Conservation (phyloP, 2,329 filamentous ascomycete species). For the Claviceps sorghi region DNA sequence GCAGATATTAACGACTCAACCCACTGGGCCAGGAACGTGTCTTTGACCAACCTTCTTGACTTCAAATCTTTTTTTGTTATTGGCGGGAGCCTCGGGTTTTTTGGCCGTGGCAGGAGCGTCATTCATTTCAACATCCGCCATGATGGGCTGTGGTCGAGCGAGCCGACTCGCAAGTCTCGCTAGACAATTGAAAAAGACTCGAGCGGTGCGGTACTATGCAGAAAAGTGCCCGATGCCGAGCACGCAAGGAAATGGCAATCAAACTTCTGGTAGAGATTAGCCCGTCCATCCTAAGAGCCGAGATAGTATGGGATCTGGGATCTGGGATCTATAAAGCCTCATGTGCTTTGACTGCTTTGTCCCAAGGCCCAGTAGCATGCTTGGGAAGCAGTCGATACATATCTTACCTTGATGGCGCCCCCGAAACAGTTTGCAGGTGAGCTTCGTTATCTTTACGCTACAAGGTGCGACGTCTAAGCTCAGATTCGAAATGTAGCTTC, state of each 20-base stretch:
- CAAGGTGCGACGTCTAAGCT: neutral
- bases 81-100: conserved; percentile 30
- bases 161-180: neutral
- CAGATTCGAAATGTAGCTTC: neutral
- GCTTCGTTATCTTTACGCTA: neutral
- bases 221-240: neutral
- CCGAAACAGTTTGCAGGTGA: neutral
- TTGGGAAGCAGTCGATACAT: neutral
- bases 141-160: conserved; percentile 23
- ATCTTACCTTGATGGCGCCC: conserved; percentile 2
- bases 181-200: neutral
- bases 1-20: neutral
- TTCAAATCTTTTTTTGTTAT: conserved; percentile 84
- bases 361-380: neutral
- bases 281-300: neutral
- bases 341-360: neutral
- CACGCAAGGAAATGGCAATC: neutral
- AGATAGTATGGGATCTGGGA: neutral
- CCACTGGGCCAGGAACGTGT: neutral
- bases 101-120: conserved; percentile 56
- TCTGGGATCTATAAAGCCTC: neutral
- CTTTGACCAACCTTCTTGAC: conserved; percentile 71
- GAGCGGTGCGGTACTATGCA: neutral
- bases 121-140: conserved; percentile 96
- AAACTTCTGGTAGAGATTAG: neutral